Evolutionary conservation across 345 rosid species (phyloP), one percentile per base, ranked within the genome.

Genomic region (Carallia pectinifolia): DNA sequence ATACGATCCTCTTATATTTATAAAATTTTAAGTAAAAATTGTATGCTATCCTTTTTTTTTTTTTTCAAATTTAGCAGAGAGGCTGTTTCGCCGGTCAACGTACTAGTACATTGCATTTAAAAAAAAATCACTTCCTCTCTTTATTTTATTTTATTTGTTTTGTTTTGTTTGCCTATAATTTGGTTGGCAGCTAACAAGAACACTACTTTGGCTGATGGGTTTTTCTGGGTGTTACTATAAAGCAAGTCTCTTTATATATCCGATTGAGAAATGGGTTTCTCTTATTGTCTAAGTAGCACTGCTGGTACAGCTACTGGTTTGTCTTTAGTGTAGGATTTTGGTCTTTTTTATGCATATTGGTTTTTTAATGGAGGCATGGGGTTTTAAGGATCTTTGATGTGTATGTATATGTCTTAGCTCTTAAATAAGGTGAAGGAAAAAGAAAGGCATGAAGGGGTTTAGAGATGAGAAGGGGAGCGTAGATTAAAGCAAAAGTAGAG

Each of bases 401-500:
- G 13, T 55, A 7, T 55, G 30, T 7, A 23, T 27, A 27, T 55
- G 33, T 55, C 13, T 55, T 1, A 7, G 10, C 50, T 40, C 30
- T 71, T 70, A 61, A 71, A 59, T 19, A 60, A 71, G 50, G 10
- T 39, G 62, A 55, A 17, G 23, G 6, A 7, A 52, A 64, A 12
- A 52, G 16, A 58, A 19, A 15, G 50, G 50, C 16, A 44, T 44
- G 60, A 39, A 40, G 8, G 31, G 47, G 19, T 23, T 23, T 23
- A 23, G 23, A 23, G 23, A 23, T 23, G 3, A 36, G 6, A 27
- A 52, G 30, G 50, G 75, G 70, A 74, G 80, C 61, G 71, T 66
- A 77, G 80, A 75, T 76, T 79, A 79, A 81, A 81, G 73, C 62
- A 80, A 80, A 85, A 84, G 86, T 78, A 81, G 84, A 81, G 76